These are phyloP conservation scores for Ascobolus immersus DNA, from an alignment of 495 filamentous ascomycete genomes.

Conservation along the genomic window DNA sequence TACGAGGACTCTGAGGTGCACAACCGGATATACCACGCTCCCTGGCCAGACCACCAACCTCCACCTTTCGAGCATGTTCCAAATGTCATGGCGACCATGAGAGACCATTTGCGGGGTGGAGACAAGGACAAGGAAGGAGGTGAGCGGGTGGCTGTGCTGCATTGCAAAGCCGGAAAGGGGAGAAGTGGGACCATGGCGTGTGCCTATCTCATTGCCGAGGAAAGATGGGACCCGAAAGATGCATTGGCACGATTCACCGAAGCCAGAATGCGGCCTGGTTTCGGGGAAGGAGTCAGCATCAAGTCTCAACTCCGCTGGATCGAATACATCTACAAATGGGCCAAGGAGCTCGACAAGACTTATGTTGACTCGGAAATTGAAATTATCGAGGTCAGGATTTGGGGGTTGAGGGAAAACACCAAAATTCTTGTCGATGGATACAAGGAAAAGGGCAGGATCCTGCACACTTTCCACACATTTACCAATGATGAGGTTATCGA, in stretches of 20 bases:
- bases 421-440: slow-evolving; percentile 70
- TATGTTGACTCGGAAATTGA: slow-evolving; percentile 69
- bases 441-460: slow-evolving; percentile 30
- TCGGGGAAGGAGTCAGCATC: slow-evolving; percentile 77
- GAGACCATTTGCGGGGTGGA: slow-evolving; percentile 22
- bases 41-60: slow-evolving; percentile 92
- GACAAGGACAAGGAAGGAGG: slow-evolving; percentile 11
- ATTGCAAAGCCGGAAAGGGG: slow-evolving; percentile 94
- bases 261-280: slow-evolving; percentile 63
- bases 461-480: background rate
- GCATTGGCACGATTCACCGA: slow-evolving; percentile 66
- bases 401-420: slow-evolving; percentile 70
- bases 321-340: slow-evolving; percentile 74
- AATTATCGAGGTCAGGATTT: slow-evolving; percentile 68
- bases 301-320: slow-evolving; percentile 76
- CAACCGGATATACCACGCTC: slow-evolving; percentile 59
- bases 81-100: slow-evolving; percentile 70
- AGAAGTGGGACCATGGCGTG: slow-evolving; percentile 72
- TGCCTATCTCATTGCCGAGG: slow-evolving; percentile 70
- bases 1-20: slow-evolving; percentile 81
- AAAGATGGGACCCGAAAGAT: slow-evolving; percentile 56
- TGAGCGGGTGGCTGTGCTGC: slow-evolving; percentile 57
- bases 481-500: slow-evolving; percentile 20
- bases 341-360: slow-evolving; percentile 32
- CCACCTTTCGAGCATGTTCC: slow-evolving; percentile 77